These are phyloP conservation scores for Brettanomyces custersianus DNA, from an alignment of 805 yeast genomes.

Conservation along the genomic window DNA sequence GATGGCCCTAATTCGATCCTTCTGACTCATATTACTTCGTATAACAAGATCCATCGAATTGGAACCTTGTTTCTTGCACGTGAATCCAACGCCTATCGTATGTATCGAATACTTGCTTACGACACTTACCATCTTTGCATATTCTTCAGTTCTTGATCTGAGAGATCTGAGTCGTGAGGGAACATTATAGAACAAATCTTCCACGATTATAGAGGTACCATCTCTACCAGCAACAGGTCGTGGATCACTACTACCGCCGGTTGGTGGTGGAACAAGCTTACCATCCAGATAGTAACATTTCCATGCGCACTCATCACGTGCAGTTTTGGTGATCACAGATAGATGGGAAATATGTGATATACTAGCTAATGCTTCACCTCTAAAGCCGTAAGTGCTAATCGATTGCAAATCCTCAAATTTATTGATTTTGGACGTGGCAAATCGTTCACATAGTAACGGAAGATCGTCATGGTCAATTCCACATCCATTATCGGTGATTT, in stretches of 20 bases:
- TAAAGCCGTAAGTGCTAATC: slow-evolving; percentile 80
- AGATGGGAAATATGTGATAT: slow-evolving; percentile 85
- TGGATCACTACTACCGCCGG: slow-evolving; percentile 26
- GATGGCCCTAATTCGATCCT: slow-evolving; percentile 65
- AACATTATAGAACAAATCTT: slow-evolving; percentile 82
- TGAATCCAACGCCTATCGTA: slow-evolving; percentile 57
- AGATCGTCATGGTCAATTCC: slow-evolving; percentile 75
- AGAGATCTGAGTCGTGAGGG: slow-evolving; percentile 70
- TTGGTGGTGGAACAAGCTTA: slow-evolving; percentile 31
- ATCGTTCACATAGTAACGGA: slow-evolving; percentile 76
- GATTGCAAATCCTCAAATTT: slow-evolving; percentile 66
- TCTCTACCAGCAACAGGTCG: slow-evolving; percentile 75
- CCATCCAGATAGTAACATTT: slow-evolving; percentile 64
- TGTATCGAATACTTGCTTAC: slow-evolving; percentile 80
- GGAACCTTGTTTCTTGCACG: slow-evolving; percentile 76
- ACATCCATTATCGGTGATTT: slow-evolving; percentile 80
- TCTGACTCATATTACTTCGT: slow-evolving; percentile 36
- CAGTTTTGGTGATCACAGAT: slow-evolving; percentile 68
- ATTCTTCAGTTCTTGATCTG: slow-evolving; percentile 63
- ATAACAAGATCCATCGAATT: slow-evolving; percentile 57
- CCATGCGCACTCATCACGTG: slow-evolving; percentile 58
- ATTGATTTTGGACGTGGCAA: slow-evolving; percentile 79
- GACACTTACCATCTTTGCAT: slow-evolving; percentile 67
- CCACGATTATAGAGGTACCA: slow-evolving; percentile 82
- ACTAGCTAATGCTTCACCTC: slow-evolving; percentile 95